Percentiles rank a stretch among this genome's conserved stretches.
These are phyloP conservation scores for Candida quercuum DNA, from an alignment of 805 yeast genomes.

Conservation along the genomic window DNA sequence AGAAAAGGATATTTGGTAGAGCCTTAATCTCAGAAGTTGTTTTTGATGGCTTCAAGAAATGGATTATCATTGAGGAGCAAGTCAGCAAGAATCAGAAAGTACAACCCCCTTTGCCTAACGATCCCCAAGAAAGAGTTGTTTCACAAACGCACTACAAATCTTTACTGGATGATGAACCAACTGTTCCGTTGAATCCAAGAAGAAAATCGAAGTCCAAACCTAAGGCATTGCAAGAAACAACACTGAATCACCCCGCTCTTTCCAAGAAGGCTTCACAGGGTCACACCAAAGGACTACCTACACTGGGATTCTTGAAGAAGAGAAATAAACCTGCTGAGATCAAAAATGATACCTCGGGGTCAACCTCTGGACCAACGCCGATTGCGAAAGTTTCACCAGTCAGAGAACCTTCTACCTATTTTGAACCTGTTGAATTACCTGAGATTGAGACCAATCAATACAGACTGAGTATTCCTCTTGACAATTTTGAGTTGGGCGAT, in stretches of 20 bases:
- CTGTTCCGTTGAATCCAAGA: not conserved
- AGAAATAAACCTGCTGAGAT: not conserved
- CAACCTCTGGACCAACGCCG: slow-evolving; percentile 6
- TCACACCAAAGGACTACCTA: slow-evolving; percentile 4
- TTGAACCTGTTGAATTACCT: slow-evolving; percentile 22
- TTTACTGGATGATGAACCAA: slow-evolving; percentile 18
- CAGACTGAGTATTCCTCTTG: slow-evolving; percentile 22
- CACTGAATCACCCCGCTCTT: not conserved
- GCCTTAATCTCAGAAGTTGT: slow-evolving; percentile 80
- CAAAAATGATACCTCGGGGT: slow-evolving; percentile 3
- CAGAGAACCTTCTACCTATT: not conserved
- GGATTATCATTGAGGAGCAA: slow-evolving; percentile 72
- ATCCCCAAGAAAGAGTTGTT: slow-evolving; percentile 14
- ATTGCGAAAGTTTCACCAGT: slow-evolving; percentile 3
- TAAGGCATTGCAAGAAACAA: not conserved
- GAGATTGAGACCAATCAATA: slow-evolving; percentile 23
- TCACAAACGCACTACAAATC: slow-evolving; percentile 20
- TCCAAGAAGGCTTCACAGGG: not conserved
- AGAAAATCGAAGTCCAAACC: not conserved
- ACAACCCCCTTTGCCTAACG: slow-evolving; percentile 16
- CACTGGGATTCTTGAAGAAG: slow-evolving; percentile 6
- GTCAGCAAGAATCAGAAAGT: slow-evolving; percentile 16
- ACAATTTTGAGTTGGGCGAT: slow-evolving; percentile 15
- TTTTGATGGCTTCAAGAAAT: slow-evolving; percentile 67
- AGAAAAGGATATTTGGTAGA: slow-evolving; percentile 71